Evolutionary conservation across 1,284 basidiomycete species (phyloP), one percentile per base, ranked within the genome.

Genomic region (Uromyces viciae-fabae): DNA sequence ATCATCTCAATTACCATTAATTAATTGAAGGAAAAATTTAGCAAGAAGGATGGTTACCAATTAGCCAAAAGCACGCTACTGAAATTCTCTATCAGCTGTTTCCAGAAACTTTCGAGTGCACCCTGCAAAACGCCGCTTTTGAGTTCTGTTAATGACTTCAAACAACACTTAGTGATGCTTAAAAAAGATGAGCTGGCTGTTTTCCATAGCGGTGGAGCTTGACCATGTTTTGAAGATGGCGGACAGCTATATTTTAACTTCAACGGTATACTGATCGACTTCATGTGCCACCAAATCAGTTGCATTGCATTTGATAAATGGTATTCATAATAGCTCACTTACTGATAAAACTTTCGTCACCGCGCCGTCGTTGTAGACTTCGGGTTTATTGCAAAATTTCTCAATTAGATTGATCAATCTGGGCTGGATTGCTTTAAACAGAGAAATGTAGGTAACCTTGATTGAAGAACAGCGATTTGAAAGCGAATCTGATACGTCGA

Each of bases 191-290:
- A 43, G 28, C 75, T 74, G 2, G 94, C 94, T 0, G 93, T 94
- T 86, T 94, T 94, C 95, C 94, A 97, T 9, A 97, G 86, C 0
- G 94, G 93, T n/a, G 86, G 87, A 84, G 94, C 94, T 75, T 92
- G 91, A 0, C 93, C 93, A 84, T 91, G 93, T 85, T 92, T 94
- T 60, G 91, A 94, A 0, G 95, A 89, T 0, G 92, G 87, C 0
- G 95, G 95, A 85, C 95, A 97, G 64, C 95, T 94, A 83, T 98
- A 97, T 86, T 95, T 96, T 82, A 98, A 88, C 85, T 94, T 94
- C 85, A 98, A 91, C 0, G 95, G 94, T 43, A 96, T 91, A 1
- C 92, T 90, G 83, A 93, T 94, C 0, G 94, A 92, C 93, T 94
- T 75, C 0, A 56, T 28, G 46, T 11, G 5, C 42, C 4, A n/a